Conservation (phyloP, 306 rosid species). For the Quillaja saponaria region DNA sequence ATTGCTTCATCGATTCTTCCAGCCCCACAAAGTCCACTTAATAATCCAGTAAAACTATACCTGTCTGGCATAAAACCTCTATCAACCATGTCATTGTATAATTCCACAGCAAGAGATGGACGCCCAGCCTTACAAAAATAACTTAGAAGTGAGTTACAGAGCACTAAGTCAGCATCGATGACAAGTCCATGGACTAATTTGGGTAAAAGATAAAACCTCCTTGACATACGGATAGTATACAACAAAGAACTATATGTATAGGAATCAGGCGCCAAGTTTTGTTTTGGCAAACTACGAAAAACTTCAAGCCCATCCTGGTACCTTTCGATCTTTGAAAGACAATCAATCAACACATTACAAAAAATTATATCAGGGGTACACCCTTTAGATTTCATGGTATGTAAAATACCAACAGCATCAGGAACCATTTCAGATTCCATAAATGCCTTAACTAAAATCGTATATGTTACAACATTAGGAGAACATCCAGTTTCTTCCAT, state of each 20-base stretch:
- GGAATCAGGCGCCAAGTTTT: constrained; percentile 52
- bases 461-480: constrained; percentile 58
- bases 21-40: constrained; percentile 55
- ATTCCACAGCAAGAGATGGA: constrained; percentile 43
- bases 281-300: constrained; percentile 30
- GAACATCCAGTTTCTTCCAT: constrained; percentile 46
- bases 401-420: constrained; percentile 44
- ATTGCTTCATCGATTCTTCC: constrained; percentile 54
- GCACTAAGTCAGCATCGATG: constrained; percentile 51
- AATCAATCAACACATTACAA: constrained; percentile 58
- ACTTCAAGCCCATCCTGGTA: constrained; percentile 46
- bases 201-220: constrained; percentile 48
- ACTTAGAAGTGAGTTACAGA: constrained; percentile 58
- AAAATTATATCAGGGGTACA: constrained; percentile 49
- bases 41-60: constrained; percentile 57
- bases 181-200: constrained; percentile 33
- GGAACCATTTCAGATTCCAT: constrained; percentile 44
- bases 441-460: constrained; percentile 57
- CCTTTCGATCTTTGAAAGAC: constrained; percentile 56
- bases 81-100: constrained; percentile 47
- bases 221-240: constrained; percentile 36
- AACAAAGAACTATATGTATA: constrained; percentile 49
- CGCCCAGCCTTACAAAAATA: constrained; percentile 44
- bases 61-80: constrained; percentile 57
- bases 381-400: constrained; percentile 42